These are phyloP conservation scores for Rosa multiflora DNA, from an alignment of 306 rosid species.

Conservation along the genomic window DNA sequence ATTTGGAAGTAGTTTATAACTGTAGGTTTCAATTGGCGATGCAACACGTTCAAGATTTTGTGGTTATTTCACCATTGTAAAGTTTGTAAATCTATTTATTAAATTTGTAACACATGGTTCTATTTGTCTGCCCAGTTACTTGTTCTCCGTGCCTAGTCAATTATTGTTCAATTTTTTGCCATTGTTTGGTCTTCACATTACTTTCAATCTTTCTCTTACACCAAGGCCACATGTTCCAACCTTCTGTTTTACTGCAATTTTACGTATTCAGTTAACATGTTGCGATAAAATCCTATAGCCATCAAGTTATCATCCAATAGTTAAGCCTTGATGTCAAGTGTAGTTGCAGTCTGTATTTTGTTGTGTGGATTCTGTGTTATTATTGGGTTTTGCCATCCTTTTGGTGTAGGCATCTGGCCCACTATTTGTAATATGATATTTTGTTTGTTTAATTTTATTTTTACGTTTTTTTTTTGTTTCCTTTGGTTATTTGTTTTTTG, in stretches of 20 bases:
- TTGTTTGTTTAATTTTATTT: neutral
- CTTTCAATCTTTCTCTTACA: neutral
- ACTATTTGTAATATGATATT: neutral
- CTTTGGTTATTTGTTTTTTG: neutral
- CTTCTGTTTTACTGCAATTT: neutral
- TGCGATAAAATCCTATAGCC: neutral
- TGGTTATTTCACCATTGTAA: neutral
- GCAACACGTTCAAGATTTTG: neutral
- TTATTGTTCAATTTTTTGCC: neutral
- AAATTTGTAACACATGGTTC: neutral
- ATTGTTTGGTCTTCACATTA: neutral
- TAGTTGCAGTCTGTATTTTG: too few species aligned
- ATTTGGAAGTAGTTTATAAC: neutral
- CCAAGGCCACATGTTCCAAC: neutral
- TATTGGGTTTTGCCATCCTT: neutral
- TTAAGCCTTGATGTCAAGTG: too few species aligned
- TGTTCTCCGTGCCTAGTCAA: neutral
- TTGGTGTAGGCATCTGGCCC: neutral
- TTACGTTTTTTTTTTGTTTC: neutral
- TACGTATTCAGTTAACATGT: neutral
- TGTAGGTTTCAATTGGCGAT: neutral
- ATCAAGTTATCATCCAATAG: too few species aligned
- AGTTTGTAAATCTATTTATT: neutral
- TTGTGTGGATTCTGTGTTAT: too few species aligned
- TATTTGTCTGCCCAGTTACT: neutral